A percentile compares a stretch with the other conserved stretches of the same genome.
Evolutionary conservation across 179 eudicot genomes (phyloP).

Genomic region (Actinidia arguta): DNA sequence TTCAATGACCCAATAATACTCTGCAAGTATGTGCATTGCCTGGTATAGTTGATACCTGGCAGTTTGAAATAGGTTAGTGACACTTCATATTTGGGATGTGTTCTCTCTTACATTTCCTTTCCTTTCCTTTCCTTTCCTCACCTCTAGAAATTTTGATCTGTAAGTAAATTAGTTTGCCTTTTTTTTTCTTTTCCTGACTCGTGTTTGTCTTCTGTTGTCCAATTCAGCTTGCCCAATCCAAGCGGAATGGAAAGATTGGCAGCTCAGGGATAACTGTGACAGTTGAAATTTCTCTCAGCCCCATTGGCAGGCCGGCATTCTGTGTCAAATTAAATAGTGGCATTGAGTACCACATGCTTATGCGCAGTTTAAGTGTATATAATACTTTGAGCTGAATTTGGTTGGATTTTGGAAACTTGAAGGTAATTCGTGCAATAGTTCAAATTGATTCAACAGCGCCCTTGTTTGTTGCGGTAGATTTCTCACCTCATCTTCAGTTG

Average conservation of each 20-base stretch:
- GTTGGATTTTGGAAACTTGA: no score
- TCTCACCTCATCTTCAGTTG: no score
- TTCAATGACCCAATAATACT: no score
- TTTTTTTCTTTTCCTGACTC: background rate
- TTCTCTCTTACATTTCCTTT: background rate
- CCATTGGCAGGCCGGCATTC: conserved; percentile 69
- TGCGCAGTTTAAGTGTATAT: conserved; percentile 38
- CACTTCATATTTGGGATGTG: background rate
- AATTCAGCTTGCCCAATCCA: conserved; percentile 87
- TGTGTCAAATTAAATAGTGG: conserved; percentile 92
- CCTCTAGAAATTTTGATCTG: background rate
- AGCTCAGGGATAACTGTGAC: conserved; percentile 74
- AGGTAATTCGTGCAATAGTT: no score
- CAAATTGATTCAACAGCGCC: no score
- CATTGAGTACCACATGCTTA: conserved; percentile 48
- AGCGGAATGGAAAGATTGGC: conserved; percentile 95
- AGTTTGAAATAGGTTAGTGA: background rate
- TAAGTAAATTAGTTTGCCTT: no score
- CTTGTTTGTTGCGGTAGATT: no score
- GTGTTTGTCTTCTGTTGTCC: background rate
- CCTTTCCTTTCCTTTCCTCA: background rate
- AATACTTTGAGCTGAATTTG: conserved; percentile 24
- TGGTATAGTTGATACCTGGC: background rate
- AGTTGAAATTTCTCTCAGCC: conserved; percentile 81
- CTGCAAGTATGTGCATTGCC: background rate